These are phyloP conservation scores for Hura crepitans DNA, from an alignment of 441 rosid species.

Conservation along the genomic window DNA sequence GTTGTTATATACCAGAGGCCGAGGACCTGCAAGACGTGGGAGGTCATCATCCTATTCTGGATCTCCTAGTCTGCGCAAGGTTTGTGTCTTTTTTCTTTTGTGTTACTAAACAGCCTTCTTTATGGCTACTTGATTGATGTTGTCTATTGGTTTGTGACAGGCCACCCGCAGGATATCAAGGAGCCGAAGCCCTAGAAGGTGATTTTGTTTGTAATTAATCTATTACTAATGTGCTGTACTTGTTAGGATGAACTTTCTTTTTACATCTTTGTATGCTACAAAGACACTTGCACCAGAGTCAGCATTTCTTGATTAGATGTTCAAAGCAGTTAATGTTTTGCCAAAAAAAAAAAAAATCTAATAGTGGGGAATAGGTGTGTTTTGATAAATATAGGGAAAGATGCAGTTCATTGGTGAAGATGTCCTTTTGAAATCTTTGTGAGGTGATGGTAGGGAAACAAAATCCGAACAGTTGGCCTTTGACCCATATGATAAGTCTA, in stretches of 20 bases:
- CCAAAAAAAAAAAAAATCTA: no score
- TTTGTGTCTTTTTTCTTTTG: slow-evolving; percentile 23
- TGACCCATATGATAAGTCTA: no score
- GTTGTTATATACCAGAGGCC: slow-evolving; percentile 41
- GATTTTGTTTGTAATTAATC: neutral
- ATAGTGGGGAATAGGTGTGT: no score
- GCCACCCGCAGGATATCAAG: slow-evolving; percentile 47
- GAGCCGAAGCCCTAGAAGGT: slow-evolving; percentile 82
- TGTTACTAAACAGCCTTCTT: neutral
- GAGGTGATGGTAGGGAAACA: no score
- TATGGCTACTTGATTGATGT: neutral
- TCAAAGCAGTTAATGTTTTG: neutral
- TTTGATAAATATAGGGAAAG: neutral
- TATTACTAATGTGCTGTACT: neutral
- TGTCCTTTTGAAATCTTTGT: no score
- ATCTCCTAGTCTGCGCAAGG: slow-evolving; percentile 76
- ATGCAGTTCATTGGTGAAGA: no score
- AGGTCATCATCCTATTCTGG: slow-evolving; percentile 61
- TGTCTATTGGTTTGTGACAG: slow-evolving; percentile 34
- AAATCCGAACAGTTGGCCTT: no score
- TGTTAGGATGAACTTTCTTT: neutral
- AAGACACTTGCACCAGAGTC: neutral
- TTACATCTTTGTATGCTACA: neutral
- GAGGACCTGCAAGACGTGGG: slow-evolving; percentile 61
- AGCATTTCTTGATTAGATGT: neutral